These are phyloP conservation scores for Saccharomyces hybrid DNA, from an alignment of 1,139 yeast genomes.

Conservation along the genomic window DNA sequence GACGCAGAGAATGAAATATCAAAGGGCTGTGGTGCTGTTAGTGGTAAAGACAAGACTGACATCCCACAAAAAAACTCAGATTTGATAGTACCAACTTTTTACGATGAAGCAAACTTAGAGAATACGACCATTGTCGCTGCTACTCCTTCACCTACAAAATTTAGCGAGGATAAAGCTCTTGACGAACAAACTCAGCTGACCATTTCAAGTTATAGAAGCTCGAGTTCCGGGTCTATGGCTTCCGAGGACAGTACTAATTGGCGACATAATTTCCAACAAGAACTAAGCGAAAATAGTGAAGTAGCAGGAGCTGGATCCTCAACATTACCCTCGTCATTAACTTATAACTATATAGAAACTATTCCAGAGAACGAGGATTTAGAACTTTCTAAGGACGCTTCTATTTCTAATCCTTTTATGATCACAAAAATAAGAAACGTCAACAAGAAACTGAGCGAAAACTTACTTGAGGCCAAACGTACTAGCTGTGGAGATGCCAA, in stretches of 20 bases:
- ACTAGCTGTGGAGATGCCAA: background rate
- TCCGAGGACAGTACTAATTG: conserved; percentile 13
- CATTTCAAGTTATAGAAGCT: background rate
- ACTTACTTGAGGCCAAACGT: background rate
- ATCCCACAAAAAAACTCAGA: background rate
- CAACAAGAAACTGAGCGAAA: conserved; percentile 3
- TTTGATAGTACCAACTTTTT: background rate
- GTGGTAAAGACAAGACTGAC: background rate
- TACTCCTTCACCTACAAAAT: background rate
- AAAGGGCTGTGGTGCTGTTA: background rate
- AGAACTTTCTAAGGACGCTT: conserved; percentile 16
- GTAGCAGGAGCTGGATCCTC: background rate
- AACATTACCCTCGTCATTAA: conserved; percentile 17
- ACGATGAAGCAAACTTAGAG: background rate
- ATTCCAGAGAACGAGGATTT: conserved; percentile 20
- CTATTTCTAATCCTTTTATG: conserved; percentile 31
- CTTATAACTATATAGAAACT: conserved; percentile 9
- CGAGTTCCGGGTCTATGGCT: conserved; percentile 7
- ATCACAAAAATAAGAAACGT: conserved; percentile 18
- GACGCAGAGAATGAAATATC: background rate
- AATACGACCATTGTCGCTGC: background rate
- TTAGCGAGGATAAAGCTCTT: background rate
- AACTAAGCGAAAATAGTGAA: background rate
- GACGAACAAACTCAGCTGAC: background rate
- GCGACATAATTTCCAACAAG: conserved; percentile 8